Evolutionary conservation across 2,329 filamentous ascomycete species (phyloP).

Genomic region (Fusarium globosum): DNA sequence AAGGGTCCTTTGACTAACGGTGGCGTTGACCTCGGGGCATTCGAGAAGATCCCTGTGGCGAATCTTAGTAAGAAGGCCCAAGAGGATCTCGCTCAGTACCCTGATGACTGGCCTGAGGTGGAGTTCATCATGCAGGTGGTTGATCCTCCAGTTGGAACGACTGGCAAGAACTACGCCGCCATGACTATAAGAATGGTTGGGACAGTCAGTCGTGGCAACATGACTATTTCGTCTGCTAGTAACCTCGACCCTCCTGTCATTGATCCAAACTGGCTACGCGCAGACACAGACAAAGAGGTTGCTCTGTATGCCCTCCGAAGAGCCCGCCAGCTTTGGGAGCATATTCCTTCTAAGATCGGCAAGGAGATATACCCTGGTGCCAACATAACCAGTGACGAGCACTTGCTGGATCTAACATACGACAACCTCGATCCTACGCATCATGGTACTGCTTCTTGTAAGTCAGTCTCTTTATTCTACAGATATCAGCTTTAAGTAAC

Average conservation of each 20-base stretch:
- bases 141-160: not conserved
- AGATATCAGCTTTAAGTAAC: rapidly evolving
- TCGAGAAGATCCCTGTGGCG: not conserved
- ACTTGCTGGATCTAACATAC: not conserved
- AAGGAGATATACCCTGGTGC: not conserved
- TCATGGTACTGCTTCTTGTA: not conserved
- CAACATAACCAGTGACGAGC: not conserved
- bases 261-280: slow-evolving; percentile 58
- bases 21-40: not conserved
- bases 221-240: slow-evolving; percentile 52
- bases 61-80: not conserved
- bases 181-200: slow-evolving; percentile 49
- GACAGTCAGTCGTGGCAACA: slow-evolving; percentile 56
- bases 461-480: not conserved
- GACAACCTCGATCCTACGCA: not conserved
- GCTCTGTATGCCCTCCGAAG: slow-evolving; percentile 35
- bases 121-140: slow-evolving; percentile 40
- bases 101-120: slow-evolving; percentile 50
- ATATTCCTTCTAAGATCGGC: not conserved
- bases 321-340: not conserved
- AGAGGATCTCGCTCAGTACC: slow-evolving; percentile 35
- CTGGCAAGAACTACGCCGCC: slow-evolving; percentile 32
- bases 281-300: slow-evolving; percentile 56
- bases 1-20: not conserved
- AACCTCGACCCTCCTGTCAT: slow-evolving; percentile 53